Conservation (phyloP, 164 flowering plant species). For the Tinospora cordifolia region DNA sequence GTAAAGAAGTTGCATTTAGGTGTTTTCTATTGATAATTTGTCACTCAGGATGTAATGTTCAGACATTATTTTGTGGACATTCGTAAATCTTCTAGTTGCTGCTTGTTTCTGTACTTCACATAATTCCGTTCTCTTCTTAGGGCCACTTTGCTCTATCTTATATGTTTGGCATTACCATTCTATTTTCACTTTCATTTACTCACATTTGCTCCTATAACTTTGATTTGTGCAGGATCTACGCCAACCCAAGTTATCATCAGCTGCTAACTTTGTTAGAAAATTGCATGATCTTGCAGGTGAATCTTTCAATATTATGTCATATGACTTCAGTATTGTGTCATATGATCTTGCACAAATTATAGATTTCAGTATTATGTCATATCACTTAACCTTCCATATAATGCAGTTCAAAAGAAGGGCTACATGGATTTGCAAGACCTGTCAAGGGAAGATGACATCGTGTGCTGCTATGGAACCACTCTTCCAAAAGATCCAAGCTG, state of each 20-base stretch:
- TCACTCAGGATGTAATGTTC: not conserved
- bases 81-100: not conserved
- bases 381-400: constrained; percentile 11
- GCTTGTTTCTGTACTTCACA: not conserved
- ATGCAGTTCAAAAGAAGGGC: constrained; percentile 60
- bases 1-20: too few species aligned
- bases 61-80: too few species aligned
- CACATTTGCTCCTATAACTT: too few species aligned
- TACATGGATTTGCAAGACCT: constrained; percentile 43
- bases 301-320: not conserved
- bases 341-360: not conserved
- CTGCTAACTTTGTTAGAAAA: too few species aligned
- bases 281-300: too few species aligned
- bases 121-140: not conserved
- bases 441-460: constrained; percentile 25
- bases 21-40: not conserved
- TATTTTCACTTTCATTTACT: too few species aligned
- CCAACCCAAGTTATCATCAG: too few species aligned
- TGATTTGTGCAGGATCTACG: too few species aligned
- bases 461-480: constrained; percentile 39
- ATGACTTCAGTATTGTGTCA: not conserved
- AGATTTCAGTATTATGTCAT: not conserved
- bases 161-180: not conserved
- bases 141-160: not conserved
- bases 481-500: constrained; percentile 38